A percentile compares a stretch with the other conserved stretches of the same genome.
These are phyloP conservation scores for Xylaria grammica DNA, from an alignment of 495 filamentous ascomycete species.

Conservation along the genomic window DNA sequence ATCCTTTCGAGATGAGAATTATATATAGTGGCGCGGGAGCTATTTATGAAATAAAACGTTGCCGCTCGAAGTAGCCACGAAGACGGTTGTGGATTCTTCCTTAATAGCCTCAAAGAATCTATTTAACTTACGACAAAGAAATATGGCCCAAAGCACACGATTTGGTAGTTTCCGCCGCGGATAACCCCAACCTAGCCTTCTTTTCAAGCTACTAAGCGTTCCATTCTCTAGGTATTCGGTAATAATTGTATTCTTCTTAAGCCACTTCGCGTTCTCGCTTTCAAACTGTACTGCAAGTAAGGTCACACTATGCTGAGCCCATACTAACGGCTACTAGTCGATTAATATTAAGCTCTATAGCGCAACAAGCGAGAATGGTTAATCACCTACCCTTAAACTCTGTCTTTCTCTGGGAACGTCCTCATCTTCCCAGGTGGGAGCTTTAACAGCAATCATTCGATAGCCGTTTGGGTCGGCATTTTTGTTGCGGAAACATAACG, in stretches of 20 bases:
- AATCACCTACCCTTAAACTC: neutral
- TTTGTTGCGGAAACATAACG: neutral
- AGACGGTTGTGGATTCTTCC: no score
- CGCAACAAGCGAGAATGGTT: neutral
- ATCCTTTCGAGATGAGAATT: neutral
- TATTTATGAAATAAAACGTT: neutral
- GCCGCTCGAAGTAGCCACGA: no score
- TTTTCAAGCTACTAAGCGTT: neutral
- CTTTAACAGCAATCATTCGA: neutral
- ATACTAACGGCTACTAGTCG: neutral
- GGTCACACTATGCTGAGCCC: neutral
- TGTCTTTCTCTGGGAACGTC: neutral
- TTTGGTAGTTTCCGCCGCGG: neutral
- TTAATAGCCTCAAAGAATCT: neutral
- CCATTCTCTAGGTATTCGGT: neutral
- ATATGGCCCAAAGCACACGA: neutral
- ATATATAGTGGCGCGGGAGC: neutral
- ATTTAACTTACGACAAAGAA: constrained; percentile 1
- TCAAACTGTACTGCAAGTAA: neutral
- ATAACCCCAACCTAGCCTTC: neutral
- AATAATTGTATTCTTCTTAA: neutral
- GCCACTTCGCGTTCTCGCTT: neutral
- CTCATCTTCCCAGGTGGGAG: neutral
- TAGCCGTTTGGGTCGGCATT: neutral
- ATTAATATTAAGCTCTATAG: neutral